Evolutionary conservation across 2,329 filamentous ascomycete species (phyloP).

Genomic region (Fusarium zealandicum): DNA sequence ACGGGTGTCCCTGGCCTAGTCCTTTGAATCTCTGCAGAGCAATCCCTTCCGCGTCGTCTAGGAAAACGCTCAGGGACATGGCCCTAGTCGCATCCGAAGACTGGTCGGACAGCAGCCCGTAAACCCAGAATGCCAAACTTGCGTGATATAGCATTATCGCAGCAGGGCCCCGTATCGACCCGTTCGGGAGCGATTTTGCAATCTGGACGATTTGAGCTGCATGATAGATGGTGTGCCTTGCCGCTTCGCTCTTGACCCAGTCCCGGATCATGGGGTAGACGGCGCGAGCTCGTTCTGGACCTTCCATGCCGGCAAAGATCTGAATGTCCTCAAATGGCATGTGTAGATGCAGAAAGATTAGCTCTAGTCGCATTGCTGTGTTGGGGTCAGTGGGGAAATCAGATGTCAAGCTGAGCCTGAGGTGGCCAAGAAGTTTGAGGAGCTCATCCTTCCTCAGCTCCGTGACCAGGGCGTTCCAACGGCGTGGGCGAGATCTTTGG

Average conservation of each 20-base stretch:
- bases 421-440: constrained; percentile 33
- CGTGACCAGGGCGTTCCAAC: constrained; percentile 42
- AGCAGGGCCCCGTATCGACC: constrained; percentile 30
- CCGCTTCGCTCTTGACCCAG: constrained; percentile 48
- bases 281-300: constrained; percentile 47
- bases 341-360: constrained; percentile 48
- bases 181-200: constrained; percentile 24
- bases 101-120: constrained; percentile 21
- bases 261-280: constrained; percentile 45
- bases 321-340: no score
- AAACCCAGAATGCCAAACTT: constrained; percentile 41
- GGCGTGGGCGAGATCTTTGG: constrained; percentile 30
- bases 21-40: constrained; percentile 30
- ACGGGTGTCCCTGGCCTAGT: constrained; percentile 22
- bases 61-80: neutral
- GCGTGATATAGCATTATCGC: constrained; percentile 43
- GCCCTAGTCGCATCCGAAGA: neutral
- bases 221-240: constrained; percentile 44
- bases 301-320: constrained; percentile 52
- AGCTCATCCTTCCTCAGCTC: constrained; percentile 42
- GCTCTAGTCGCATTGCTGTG: constrained; percentile 45
- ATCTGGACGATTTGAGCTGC: constrained; percentile 41
- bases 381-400: constrained; percentile 17
- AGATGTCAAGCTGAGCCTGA: constrained; percentile 15
- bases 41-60: no score